Evolutionary conservation across 306 rosid species (phyloP).

Genomic region (Ammopiptanthus mongolicus): DNA sequence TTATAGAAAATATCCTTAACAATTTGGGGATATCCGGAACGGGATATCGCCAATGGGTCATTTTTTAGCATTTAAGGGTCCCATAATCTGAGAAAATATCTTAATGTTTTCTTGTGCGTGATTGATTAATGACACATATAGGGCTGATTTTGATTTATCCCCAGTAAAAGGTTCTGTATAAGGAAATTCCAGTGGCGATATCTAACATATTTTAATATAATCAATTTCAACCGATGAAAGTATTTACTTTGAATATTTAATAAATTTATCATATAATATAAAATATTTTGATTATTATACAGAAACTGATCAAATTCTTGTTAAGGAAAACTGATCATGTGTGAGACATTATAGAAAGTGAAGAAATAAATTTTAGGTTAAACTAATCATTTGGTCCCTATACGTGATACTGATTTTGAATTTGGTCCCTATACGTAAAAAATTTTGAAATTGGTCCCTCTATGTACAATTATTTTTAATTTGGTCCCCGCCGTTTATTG

Average conservation of each 20-base stretch:
- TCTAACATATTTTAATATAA: not conserved
- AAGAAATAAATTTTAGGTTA: too few species aligned
- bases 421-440: too few species aligned
- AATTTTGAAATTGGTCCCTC: too few species aligned
- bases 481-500: too few species aligned
- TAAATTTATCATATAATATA: not conserved
- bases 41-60: constrained; percentile 34
- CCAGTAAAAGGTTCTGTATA: not conserved
- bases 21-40: too few species aligned
- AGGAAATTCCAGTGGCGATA: not conserved
- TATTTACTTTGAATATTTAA: not conserved
- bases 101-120: constrained; percentile 6
- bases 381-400: too few species aligned
- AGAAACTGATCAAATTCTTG: not conserved
- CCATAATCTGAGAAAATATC: constrained; percentile 58
- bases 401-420: too few species aligned
- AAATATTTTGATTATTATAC: not conserved
- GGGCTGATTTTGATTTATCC: constrained; percentile 8
- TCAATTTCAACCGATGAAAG: not conserved
- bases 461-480: too few species aligned
- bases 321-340: not conserved
- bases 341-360: too few species aligned
- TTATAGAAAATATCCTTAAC: too few species aligned
- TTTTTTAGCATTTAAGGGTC: constrained; percentile 39
- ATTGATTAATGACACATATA: constrained; percentile 23